Evolutionary conservation across 306 rosid species (phyloP).

Genomic region (Vachellia collinsii): DNA sequence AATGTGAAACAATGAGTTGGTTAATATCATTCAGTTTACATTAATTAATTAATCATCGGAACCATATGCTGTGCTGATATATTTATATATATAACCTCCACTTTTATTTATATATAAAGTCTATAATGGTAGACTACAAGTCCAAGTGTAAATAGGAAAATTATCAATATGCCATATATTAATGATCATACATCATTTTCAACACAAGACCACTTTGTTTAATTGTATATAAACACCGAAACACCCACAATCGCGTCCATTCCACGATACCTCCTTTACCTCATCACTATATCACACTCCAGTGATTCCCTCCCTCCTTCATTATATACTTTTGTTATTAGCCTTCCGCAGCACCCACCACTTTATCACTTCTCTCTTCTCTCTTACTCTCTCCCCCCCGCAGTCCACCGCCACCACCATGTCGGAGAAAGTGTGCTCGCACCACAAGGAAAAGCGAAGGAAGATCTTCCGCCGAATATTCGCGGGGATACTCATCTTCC

Average conservation of each 20-base stretch:
- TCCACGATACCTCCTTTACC: slow-evolving; percentile 3
- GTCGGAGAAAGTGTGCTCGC: slow-evolving; percentile 61
- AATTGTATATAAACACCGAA: slow-evolving; percentile 1
- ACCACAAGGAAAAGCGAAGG: slow-evolving; percentile 52
- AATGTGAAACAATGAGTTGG: not conserved
- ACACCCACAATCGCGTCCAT: slow-evolving; percentile 10
- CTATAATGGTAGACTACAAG: not conserved
- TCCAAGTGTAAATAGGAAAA: slow-evolving; percentile 1
- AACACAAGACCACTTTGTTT: slow-evolving; percentile 1
- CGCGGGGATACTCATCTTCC: slow-evolving; percentile 52
- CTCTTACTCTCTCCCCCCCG: not conserved
- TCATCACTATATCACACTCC: not conserved
- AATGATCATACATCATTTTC: slow-evolving; percentile 31
- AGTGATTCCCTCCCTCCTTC: slow-evolving; percentile 4
- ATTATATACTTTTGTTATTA: not conserved
- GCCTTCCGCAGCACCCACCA: not conserved
- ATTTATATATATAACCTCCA: not conserved
- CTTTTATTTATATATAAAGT: not conserved
- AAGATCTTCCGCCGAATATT: slow-evolving; percentile 26
- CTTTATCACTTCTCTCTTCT: not conserved
- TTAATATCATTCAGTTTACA: not conserved
- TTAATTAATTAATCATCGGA: not conserved
- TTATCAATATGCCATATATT: slow-evolving; percentile 8
- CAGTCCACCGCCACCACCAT: slow-evolving; percentile 34
- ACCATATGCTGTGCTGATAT: not conserved